phyloP scores from a whole-genome alignment of 192 early-diverging fungal species.

The Backusella luteola region DNA sequence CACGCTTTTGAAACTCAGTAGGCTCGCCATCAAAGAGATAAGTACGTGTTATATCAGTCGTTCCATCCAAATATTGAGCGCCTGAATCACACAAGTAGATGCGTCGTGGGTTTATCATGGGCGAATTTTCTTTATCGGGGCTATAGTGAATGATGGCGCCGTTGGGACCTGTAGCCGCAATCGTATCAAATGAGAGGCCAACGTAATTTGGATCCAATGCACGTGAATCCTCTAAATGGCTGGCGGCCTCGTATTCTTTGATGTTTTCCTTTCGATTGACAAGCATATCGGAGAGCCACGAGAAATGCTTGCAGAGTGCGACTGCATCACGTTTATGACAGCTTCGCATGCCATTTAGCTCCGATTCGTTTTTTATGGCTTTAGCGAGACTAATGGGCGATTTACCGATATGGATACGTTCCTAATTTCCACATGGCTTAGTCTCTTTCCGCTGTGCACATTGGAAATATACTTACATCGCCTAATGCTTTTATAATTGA shows the following conservation, averaged over 20 bases:
- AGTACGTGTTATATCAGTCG: constrained; percentile 93
- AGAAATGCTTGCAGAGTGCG: constrained; percentile 83
- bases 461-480: constrained; percentile 28
- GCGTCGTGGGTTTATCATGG: constrained; percentile 61
- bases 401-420: constrained; percentile 46
- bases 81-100: constrained; percentile 96
- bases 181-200: constrained; percentile 94
- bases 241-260: constrained; percentile 84
- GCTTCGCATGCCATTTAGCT: constrained; percentile 85
- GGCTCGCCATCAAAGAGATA: constrained; percentile 78
- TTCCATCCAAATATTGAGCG: constrained; percentile 92
- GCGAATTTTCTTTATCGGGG: constrained; percentile 72
- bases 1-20: constrained; percentile 75
- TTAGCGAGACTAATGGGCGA: constrained; percentile 79
- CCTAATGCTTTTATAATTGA: constrained; percentile 71
- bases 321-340: constrained; percentile 86
- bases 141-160: constrained; percentile 97
- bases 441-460: background rate
- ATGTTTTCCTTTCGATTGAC: constrained; percentile 55
- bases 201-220: constrained; percentile 71
- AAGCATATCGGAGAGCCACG: constrained; percentile 89
- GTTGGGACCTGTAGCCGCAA: constrained; percentile 90
- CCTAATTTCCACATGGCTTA: constrained; percentile 12
- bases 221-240: constrained; percentile 76
- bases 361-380: constrained; percentile 87